Evolutionary conservation across 1,284 basidiomycete genomes (phyloP).

Genomic region (Leccinum pseudoinsigne): DNA sequence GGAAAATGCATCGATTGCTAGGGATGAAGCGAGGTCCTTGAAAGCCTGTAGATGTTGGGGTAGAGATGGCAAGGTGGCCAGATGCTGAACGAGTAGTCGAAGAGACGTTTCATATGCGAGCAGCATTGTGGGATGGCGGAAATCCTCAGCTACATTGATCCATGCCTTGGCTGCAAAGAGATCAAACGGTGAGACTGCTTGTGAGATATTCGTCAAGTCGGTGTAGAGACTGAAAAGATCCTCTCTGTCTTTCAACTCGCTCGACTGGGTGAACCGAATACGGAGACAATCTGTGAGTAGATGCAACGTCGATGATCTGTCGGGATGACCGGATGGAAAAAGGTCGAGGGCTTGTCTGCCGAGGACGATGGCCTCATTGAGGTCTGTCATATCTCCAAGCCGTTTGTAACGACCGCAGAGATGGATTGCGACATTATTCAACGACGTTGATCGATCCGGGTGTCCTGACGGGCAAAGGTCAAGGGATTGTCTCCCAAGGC

Average conservation of each 20-base stretch:
- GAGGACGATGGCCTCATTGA: not conserved
- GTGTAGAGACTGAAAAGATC: not conserved
- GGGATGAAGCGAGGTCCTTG: too few relatives aligned
- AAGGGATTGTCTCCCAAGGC: too few relatives aligned
- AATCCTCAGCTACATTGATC: not conserved
- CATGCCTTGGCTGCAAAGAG: not conserved
- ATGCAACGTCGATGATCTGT: not conserved
- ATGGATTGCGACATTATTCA: too few relatives aligned
- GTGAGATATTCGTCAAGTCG: not conserved
- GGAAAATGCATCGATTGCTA: too few relatives aligned
- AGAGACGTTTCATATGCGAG: not conserved
- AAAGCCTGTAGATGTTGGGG: not conserved
- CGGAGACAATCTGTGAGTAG: not conserved
- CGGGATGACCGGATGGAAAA: not conserved
- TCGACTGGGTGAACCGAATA: not conserved
- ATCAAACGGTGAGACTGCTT: not conserved
- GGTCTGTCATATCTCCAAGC: not conserved
- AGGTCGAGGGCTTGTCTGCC: not conserved
- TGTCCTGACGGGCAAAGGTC: too few relatives aligned
- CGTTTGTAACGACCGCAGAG: too few relatives aligned
- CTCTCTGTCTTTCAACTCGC: not conserved
- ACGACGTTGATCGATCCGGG: too few relatives aligned
- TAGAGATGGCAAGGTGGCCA: not conserved
- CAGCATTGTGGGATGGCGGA: not conserved
- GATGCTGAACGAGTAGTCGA: not conserved